Evolutionary conservation across 192 early-diverging fungal genomes (phyloP).

Genomic region (Kappamyces sp.): DNA sequence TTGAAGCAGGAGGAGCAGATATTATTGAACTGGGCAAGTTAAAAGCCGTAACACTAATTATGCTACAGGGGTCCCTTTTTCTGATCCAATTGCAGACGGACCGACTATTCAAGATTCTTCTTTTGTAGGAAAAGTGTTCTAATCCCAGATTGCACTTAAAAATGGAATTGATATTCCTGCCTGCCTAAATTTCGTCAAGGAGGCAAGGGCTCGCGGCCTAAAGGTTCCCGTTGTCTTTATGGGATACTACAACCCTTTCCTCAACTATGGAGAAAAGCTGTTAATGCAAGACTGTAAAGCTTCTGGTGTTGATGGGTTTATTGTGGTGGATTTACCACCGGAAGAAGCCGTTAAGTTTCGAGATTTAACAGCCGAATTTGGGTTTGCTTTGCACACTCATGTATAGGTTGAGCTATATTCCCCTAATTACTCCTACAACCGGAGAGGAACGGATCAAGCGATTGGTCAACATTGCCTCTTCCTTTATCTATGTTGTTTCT

Average conservation of each 20-base stretch:
- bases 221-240: conserved; percentile 90
- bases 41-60: background rate
- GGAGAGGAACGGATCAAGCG: conserved; percentile 74
- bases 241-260: conserved; percentile 98
- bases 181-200: conserved; percentile 73
- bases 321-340: conserved; percentile 95
- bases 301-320: conserved; percentile 90
- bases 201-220: conserved; percentile 78
- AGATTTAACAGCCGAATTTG: conserved; percentile 61
- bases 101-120: conserved; percentile 93
- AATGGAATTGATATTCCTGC: conserved; percentile 71
- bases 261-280: conserved; percentile 85
- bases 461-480: conserved; percentile 75
- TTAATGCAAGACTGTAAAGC: conserved; percentile 78
- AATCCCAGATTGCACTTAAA: conserved; percentile 63
- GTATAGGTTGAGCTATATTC: conserved; percentile 72
- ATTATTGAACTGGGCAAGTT: conserved; percentile 85
- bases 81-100: conserved; percentile 96
- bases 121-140: conserved; percentile 41
- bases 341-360: conserved; percentile 91
- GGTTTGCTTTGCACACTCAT: conserved; percentile 25
- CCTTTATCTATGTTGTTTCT: conserved; percentile 94
- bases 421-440: conserved; percentile 90
- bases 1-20: conserved; percentile 88
- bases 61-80: conserved; percentile 78